These are phyloP conservation scores for Rosellinia necatrix DNA, from an alignment of 2,329 filamentous ascomycete genomes.

Conservation along the genomic window DNA sequence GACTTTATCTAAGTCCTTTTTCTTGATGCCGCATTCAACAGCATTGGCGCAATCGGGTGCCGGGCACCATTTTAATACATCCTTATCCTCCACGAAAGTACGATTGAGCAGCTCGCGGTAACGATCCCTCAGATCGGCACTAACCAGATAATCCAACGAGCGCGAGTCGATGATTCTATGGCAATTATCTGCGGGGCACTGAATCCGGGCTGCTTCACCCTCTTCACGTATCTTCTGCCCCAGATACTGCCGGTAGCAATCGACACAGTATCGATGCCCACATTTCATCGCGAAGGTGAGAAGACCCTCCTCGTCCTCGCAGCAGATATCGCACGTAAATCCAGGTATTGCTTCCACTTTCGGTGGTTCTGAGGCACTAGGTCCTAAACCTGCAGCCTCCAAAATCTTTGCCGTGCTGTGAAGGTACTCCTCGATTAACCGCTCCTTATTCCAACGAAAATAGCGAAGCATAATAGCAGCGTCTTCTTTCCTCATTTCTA, in stretches of 20 bases:
- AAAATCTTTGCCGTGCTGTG: conserved; percentile 79
- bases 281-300: conserved; percentile 94
- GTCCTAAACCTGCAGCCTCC: conserved; percentile 81
- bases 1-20: conserved; percentile 80
- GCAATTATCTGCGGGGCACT: conserved; percentile 88
- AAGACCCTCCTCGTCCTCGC: conserved; percentile 78
- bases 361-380: conserved; percentile 63
- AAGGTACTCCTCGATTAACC: conserved; percentile 95
- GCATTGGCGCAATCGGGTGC: conserved; percentile 97
- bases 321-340: conserved; percentile 95
- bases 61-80: conserved; percentile 95
- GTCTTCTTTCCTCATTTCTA: conserved; percentile 87
- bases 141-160: conserved; percentile 78
- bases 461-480: conserved; percentile 87
- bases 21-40: conserved; percentile 84
- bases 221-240: conserved; percentile 93
- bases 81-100: conserved; percentile 96
- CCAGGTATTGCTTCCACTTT: conserved; percentile 72
- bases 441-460: conserved; percentile 95
- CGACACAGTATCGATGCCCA: conserved; percentile 88
- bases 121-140: conserved; percentile 59
- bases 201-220: conserved; percentile 91
- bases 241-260: conserved; percentile 91
- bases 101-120: conserved; percentile 88
- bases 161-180: conserved; percentile 89